Evolutionary conservation across 2,329 filamentous ascomycete genomes (phyloP).

Genomic region (Aureobasidium melanogenum): DNA sequence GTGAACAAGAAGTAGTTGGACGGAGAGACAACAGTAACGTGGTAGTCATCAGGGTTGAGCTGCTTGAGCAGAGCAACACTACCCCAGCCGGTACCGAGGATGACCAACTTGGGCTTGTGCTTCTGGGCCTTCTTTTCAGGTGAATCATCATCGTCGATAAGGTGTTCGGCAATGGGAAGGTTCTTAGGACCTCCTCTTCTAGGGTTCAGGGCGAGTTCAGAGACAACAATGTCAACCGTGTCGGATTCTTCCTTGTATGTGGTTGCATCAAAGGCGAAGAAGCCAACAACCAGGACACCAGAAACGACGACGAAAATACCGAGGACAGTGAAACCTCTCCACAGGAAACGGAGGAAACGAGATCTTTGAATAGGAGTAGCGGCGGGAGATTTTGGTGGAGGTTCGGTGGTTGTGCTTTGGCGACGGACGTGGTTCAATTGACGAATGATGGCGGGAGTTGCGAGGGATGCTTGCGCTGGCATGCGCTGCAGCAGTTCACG

Average conservation of each 20-base stretch:
- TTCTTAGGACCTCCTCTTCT: constrained; percentile 87
- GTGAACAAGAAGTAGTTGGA: constrained; percentile 98
- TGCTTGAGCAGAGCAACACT: constrained; percentile 87
- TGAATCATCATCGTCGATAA: constrained; percentile 81
- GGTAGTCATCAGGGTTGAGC: constrained; percentile 82
- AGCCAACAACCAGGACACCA: constrained; percentile 61
- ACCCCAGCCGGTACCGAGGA: constrained; percentile 91
- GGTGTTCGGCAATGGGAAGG: constrained; percentile 76
- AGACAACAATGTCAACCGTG: constrained; percentile 69
- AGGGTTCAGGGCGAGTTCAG: constrained; percentile 71
- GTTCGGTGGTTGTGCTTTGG: constrained; percentile 6
- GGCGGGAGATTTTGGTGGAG: background rate
- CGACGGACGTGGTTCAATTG: constrained; percentile 5
- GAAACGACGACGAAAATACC: constrained; percentile 68
- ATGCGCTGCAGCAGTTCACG: constrained; percentile 1
- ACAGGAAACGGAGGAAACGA: constrained; percentile 44
- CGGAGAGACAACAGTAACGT: constrained; percentile 89
- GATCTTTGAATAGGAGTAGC: background rate
- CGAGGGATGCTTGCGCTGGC: background rate
- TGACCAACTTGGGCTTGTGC: constrained; percentile 85
- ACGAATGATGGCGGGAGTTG: background rate
- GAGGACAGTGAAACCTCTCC: constrained; percentile 60
- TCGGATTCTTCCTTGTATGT: constrained; percentile 71
- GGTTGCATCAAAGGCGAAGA: constrained; percentile 89
- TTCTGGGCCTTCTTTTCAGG: constrained; percentile 61